phyloP scores from a whole-genome alignment of 169 alveolate genomes.

The Neospora caninum region DNA sequence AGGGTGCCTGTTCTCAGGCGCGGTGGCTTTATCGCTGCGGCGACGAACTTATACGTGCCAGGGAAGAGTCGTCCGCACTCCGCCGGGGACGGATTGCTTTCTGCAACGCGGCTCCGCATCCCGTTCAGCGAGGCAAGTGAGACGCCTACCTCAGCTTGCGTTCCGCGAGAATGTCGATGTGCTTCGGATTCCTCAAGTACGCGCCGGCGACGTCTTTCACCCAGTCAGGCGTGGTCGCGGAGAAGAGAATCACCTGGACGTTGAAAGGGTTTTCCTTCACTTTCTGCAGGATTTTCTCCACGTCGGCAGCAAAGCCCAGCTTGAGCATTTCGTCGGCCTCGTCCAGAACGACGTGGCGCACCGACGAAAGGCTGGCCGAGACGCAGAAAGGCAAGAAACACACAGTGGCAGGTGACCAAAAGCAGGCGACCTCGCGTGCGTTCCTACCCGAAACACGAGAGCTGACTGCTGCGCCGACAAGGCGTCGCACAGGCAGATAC shows the following conservation, averaged over 20 bases:
- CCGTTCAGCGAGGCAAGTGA: no score
- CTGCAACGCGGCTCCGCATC: no score
- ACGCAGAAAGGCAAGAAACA: not conserved
- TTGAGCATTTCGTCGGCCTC: constrained; percentile 71
- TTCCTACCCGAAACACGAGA: no score
- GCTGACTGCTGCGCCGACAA: no score
- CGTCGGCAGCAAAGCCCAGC: constrained; percentile 63
- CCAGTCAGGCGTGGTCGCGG: constrained; percentile 67
- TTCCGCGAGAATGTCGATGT: constrained; percentile 39
- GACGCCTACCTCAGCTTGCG: constrained; percentile 27
- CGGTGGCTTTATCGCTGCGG: no score
- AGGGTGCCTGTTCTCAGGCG: no score
- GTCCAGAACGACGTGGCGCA: constrained; percentile 61
- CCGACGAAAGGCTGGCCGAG: constrained; percentile 32
- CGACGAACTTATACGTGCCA: no score
- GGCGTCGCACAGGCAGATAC: no score
- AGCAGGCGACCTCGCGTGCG: no score
- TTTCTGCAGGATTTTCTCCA: constrained; percentile 32
- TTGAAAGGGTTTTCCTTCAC: not conserved
- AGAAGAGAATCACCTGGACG: constrained; percentile 54
- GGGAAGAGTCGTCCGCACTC: no score
- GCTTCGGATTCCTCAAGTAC: constrained; percentile 17
- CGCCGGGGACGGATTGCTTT: no score
- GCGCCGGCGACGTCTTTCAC: constrained; percentile 42
- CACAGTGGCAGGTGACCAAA: no score